Conservation (phyloP, 164 flowering plant genomes). For the Vitis amurensis region DNA sequence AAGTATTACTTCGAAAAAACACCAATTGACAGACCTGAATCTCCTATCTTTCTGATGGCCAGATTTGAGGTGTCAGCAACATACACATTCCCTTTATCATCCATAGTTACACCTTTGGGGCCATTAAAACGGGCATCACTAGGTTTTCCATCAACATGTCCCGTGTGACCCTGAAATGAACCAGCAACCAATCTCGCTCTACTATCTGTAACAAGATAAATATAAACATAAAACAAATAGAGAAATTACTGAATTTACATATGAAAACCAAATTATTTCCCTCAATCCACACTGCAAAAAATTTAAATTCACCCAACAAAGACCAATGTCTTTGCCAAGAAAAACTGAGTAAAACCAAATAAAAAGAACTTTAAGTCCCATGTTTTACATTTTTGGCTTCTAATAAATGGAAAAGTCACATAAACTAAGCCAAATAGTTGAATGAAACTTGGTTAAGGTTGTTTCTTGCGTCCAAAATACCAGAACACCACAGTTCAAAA, state of each 20-base stretch:
- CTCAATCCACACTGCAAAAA: not conserved
- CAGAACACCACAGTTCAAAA: no score
- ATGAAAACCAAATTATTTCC: not conserved
- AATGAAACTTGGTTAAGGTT: no score
- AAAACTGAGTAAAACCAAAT: no score
- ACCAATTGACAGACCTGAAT: conserved; percentile 52
- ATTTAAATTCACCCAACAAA: not conserved
- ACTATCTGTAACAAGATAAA: conserved; percentile 66
- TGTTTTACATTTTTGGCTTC: no score
- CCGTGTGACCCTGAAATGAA: conserved; percentile 86
- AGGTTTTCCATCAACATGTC: conserved; percentile 96
- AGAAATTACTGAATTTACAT: not conserved
- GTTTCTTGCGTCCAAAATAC: no score
- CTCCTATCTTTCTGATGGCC: conserved; percentile 94
- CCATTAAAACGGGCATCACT: conserved; percentile 92
- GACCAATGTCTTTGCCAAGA: no score
- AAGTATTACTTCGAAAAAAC: not conserved
- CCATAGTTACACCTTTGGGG: conserved; percentile 93
- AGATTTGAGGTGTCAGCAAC: conserved; percentile 90
- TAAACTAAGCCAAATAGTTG: no score
- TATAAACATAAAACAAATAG: not conserved
- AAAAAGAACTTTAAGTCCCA: no score
- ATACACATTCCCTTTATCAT: conserved; percentile 92
- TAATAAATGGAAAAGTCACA: no score
- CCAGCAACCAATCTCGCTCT: conserved; percentile 97